These are phyloP conservation scores for Lagerstroemia speciosa DNA, from an alignment of 345 rosid genomes.

Conservation along the genomic window DNA sequence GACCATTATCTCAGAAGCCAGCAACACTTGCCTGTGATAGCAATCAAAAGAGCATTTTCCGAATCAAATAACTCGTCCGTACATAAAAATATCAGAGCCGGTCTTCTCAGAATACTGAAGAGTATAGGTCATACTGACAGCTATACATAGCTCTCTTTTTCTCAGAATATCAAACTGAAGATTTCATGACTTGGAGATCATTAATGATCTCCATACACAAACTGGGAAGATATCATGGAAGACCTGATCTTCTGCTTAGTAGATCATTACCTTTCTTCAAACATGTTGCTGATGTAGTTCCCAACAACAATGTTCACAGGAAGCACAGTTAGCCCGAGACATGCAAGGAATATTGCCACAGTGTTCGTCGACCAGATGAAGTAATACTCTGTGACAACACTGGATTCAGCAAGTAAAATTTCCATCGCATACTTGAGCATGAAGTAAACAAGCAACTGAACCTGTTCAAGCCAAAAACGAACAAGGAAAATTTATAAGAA, in stretches of 20 bases:
- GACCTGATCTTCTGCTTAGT: background rate
- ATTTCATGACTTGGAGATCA: background rate
- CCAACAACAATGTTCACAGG: slow-evolving; percentile 86
- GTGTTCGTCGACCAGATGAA: slow-evolving; percentile 73
- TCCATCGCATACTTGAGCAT: slow-evolving; percentile 97
- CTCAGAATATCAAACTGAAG: too few species aligned
- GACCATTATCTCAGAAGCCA: slow-evolving; percentile 86
- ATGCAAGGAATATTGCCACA: slow-evolving; percentile 85
- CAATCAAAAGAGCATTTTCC: background rate
- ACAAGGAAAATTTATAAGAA: background rate
- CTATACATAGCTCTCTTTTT: too few species aligned
- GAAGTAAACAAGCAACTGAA: slow-evolving; percentile 90
- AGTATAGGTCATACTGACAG: too few species aligned
- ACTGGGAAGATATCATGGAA: background rate
- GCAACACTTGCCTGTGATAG: slow-evolving; percentile 66
- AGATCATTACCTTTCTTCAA: slow-evolving; percentile 74
- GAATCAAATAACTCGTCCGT: too few species aligned
- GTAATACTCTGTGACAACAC: slow-evolving; percentile 81
- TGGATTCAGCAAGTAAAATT: slow-evolving; percentile 84
- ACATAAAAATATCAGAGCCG: background rate
- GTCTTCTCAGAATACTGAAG: too few species aligned
- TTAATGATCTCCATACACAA: too few species aligned
- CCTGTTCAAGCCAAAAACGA: slow-evolving; percentile 30
- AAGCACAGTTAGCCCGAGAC: slow-evolving; percentile 86
- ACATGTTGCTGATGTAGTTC: slow-evolving; percentile 93